Evolutionary conservation across 805 yeast genomes (phyloP).

Genomic region (Schwanniomyces vanrijiae): DNA sequence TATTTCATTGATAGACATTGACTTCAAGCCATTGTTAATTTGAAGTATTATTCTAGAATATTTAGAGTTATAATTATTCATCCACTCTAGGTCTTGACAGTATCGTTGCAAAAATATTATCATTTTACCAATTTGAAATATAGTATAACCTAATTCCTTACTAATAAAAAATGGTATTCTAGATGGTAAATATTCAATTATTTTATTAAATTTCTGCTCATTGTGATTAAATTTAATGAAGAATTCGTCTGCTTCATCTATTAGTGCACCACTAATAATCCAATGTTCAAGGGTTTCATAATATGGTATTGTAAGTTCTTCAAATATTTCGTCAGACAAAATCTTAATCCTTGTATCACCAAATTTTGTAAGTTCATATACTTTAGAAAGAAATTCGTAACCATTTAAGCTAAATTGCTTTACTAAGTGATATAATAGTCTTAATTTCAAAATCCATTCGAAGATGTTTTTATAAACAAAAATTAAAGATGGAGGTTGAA

Average conservation of each 20-base stretch:
- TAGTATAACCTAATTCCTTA: conserved; percentile 37
- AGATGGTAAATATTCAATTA: conserved; percentile 27
- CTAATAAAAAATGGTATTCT: conserved; percentile 50
- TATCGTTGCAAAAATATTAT: conserved; percentile 59
- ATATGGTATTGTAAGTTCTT: conserved; percentile 56
- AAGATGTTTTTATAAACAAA: conserved; percentile 41
- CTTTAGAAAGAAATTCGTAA: conserved; percentile 52
- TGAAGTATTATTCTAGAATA: conserved; percentile 30
- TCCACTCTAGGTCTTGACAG: conserved; percentile 72
- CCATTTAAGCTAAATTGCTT: conserved; percentile 38
- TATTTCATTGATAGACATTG: conserved; percentile 33
- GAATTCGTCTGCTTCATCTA: conserved; percentile 58
- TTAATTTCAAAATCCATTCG: conserved; percentile 54
- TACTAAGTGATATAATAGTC: conserved; percentile 53
- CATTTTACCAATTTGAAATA: conserved; percentile 72
- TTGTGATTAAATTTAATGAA: conserved; percentile 45
- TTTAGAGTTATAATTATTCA: conserved; percentile 40
- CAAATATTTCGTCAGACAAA: conserved; percentile 45
- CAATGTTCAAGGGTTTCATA: conserved; percentile 60
- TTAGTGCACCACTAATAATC: conserved; percentile 66
- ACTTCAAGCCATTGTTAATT: conserved; percentile 30
- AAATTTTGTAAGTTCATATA: conserved; percentile 51
- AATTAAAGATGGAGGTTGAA: conserved; percentile 27
- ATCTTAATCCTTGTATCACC: conserved; percentile 60
- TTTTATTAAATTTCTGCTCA: conserved; percentile 31